Percentiles rank a stretch among this genome's conserved stretches.
These are phyloP conservation scores for Sporothrix luriei DNA, from an alignment of 2,329 filamentous ascomycete genomes.

Conservation along the genomic window DNA sequence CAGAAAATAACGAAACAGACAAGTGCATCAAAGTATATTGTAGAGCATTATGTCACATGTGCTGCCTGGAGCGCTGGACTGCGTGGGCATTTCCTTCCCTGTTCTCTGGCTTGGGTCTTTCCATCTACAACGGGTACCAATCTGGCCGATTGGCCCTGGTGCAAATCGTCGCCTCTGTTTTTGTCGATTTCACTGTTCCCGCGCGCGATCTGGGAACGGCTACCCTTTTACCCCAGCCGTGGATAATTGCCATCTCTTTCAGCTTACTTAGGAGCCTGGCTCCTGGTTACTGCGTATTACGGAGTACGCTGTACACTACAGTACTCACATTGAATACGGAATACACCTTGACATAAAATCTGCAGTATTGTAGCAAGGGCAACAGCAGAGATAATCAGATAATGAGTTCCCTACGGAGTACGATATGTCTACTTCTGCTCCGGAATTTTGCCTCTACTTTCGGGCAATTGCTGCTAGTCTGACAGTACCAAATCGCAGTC, in stretches of 20 bases:
- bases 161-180: background rate
- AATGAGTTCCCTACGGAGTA: background rate
- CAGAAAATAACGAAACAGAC: background rate
- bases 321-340: no score
- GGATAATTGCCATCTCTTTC: no score
- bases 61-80: conserved; percentile 14
- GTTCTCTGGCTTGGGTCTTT: background rate
- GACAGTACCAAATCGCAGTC: background rate
- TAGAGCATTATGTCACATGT: conserved; percentile 23
- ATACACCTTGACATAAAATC: no score
- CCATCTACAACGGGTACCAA: background rate
- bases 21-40: background rate
- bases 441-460: background rate
- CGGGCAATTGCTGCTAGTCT: background rate
- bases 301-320: no score
- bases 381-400: background rate
- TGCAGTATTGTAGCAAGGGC: no score
- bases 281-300: no score
- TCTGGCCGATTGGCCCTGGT: background rate
- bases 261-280: no score
- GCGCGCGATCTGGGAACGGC: conserved; percentile 6
- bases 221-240: background rate
- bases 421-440: background rate
- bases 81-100: background rate
- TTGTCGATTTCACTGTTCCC: background rate